These are phyloP conservation scores for Penicillium subrubescens DNA, from an alignment of 495 filamentous ascomycete genomes.

Conservation along the genomic window DNA sequence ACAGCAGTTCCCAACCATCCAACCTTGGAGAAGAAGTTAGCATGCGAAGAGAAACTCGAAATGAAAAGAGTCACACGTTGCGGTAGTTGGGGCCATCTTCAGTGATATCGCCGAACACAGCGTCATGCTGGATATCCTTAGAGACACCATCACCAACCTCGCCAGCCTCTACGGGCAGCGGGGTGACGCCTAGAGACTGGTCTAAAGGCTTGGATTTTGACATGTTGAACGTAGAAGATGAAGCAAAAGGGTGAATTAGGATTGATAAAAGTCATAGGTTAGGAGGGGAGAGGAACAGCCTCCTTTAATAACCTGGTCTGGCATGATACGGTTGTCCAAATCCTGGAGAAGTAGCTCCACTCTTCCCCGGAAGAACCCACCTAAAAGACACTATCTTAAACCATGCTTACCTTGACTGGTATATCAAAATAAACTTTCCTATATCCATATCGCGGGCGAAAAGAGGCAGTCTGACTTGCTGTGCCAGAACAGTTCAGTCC, in stretches of 20 bases:
- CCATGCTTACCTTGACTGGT: neutral
- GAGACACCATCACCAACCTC: neutral
- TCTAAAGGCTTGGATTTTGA: neutral
- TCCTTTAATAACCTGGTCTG: neutral
- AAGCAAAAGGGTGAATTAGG: neutral
- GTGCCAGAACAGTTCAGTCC: neutral
- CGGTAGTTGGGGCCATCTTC: constrained; percentile 21
- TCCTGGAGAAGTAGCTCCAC: neutral
- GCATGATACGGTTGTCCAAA: neutral
- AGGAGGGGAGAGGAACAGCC: neutral
- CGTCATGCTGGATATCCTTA: constrained; percentile 14
- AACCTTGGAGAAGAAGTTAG: constrained; percentile 26
- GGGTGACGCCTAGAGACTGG: neutral
- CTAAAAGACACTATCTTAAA: neutral
- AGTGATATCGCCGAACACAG: constrained; percentile 21
- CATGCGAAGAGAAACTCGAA: too few species aligned
- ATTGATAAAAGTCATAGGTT: neutral
- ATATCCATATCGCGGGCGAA: neutral
- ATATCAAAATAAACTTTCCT: neutral
- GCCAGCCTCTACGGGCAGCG: neutral
- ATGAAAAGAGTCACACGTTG: constrained; percentile 2
- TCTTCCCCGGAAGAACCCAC: neutral
- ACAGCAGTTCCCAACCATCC: constrained; percentile 36
- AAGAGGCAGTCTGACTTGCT: neutral
- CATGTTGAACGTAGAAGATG: neutral